Evolutionary conservation across 2,329 filamentous ascomycete species (phyloP), one percentile per base, ranked within the genome.

Genomic region (Ophiobolus disseminans): DNA sequence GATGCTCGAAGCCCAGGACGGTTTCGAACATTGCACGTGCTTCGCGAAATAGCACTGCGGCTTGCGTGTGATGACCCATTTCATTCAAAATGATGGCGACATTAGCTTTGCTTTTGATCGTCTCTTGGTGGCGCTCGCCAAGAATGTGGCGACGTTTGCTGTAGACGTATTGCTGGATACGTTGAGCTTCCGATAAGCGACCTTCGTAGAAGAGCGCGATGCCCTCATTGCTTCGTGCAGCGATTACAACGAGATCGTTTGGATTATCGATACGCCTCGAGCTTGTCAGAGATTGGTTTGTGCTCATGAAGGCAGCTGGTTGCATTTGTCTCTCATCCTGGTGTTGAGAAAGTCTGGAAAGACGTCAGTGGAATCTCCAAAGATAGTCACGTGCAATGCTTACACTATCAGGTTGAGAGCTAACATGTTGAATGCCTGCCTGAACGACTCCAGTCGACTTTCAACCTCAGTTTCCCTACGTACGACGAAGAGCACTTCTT

Each of bases 191-290:
- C 1, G 30, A 31, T 5, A 41, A 21, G 8, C 28, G 35, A 6
- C 37, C 30, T 43, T 55, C 35, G 13, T 11, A 21, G 7, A 39
- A 28, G 7, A 51, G 25, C 10, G 20, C 19, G 16, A 75, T 59
- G 38, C 73, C 73, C 25, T 74, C 59, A 25, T 48, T 54, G 20
- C 39, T 50, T 31, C n/a, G 23, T 8, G 31, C 32, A 11, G 23
- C 8, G 14, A 48, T 35, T 3, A 49, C 9, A 5, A 39, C n/a
- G 13, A 40, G 28, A n/a, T 49, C 20, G 6, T 44, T 21, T 14
- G 16, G 9, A 10, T 35, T 17, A n/a, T 8, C 2, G 13, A 26
- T 19, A 35, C 6, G 21, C 22, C n/a, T 26, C 5, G 14, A 23
- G n/a, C 21, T 13, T 16, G 21, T 6, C 13, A 3, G 20, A 37